These are phyloP conservation scores for Ceratobasidium papillatum DNA, from an alignment of 1,284 basidiomycete genomes.

Conservation along the genomic window DNA sequence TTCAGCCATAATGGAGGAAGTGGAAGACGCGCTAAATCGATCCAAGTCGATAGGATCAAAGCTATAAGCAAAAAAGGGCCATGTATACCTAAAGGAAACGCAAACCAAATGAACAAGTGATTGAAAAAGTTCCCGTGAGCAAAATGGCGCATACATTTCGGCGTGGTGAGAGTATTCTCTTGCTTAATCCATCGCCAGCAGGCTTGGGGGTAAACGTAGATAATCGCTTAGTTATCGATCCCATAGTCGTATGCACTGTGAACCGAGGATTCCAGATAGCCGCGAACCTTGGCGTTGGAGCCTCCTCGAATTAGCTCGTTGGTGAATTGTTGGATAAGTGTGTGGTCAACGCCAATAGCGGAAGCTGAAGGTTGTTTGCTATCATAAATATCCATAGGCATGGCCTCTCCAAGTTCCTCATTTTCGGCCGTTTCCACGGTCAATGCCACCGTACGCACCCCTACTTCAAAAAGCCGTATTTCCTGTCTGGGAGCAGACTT, in stretches of 20 bases:
- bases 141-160: too few relatives aligned
- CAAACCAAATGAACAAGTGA: too few relatives aligned
- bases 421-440: too few relatives aligned
- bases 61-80: too few relatives aligned
- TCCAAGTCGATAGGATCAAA: not conserved
- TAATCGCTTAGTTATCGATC: not conserved
- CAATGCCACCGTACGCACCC: too few relatives aligned
- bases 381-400: not conserved
- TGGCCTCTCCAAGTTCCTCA: not conserved
- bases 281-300: not conserved
- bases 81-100: too few relatives aligned
- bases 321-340: not conserved
- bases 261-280: not conserved
- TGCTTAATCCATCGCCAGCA: too few relatives aligned
- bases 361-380: not conserved
- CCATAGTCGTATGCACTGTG: not conserved
- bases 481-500: too few relatives aligned
- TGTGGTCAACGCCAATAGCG: not conserved
- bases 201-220: too few relatives aligned
- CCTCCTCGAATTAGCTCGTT: too few relatives aligned
- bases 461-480: not conserved
- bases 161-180: too few relatives aligned
- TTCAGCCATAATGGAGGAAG: constrained; percentile 68
- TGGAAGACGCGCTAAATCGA: constrained; percentile 52
- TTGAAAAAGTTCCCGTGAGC: too few relatives aligned